These are phyloP conservation scores for Tulasnella sp. DNA, from an alignment of 768 basidiomycete species.

Conservation along the genomic window DNA sequence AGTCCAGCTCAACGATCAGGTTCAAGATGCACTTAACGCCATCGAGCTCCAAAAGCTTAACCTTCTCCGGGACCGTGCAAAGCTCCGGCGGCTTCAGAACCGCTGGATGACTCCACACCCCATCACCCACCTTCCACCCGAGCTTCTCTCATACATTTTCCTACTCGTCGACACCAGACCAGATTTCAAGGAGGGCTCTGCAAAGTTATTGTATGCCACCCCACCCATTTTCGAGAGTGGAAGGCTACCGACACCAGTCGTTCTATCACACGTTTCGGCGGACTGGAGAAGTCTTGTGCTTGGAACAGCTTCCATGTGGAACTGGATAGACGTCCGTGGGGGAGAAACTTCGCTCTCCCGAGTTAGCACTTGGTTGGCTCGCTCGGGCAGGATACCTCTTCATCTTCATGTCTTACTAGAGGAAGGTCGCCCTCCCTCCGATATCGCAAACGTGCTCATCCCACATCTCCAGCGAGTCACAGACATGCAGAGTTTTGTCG, in stretches of 20 bases:
- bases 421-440: background rate
- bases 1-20: background rate
- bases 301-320: background rate
- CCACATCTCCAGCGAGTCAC: background rate
- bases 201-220: background rate
- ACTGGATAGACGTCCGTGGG: background rate
- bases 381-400: background rate
- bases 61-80: slow-evolving; percentile 1
- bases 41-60: background rate
- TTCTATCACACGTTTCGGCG: background rate
- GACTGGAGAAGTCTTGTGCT: background rate
- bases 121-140: background rate
- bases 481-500: background rate
- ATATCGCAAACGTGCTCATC: background rate
- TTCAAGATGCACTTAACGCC: background rate
- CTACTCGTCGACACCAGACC: background rate
- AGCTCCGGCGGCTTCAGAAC: background rate
- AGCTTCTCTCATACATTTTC: background rate
- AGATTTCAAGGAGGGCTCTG: background rate
- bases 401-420: background rate
- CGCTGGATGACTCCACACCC: background rate
- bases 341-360: background rate
- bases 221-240: background rate
- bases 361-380: background rate
- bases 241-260: background rate